Evolutionary conservation across 139 green algal species (phyloP).

Genomic region (Desmodesmus armatus): DNA sequence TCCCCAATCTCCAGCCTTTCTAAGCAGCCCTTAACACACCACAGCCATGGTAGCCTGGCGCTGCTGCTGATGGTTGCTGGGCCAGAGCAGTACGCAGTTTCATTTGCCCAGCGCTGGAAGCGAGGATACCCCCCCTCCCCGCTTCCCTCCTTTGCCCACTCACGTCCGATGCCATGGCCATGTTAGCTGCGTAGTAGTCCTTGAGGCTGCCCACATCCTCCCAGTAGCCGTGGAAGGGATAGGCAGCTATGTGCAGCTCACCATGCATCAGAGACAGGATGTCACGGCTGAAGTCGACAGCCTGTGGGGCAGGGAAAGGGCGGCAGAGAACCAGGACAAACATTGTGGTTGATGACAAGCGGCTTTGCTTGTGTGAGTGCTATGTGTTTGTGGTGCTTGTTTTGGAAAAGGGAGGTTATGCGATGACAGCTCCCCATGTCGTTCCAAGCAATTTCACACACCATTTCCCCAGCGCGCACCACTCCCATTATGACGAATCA

Average conservation of each 20-base stretch:
- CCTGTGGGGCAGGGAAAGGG: constrained; percentile 1
- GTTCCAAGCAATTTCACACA: too few relatives aligned
- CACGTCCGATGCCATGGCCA: constrained; percentile 78
- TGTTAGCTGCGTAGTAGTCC: constrained; percentile 96
- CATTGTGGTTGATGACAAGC: background rate
- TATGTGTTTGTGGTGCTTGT: background rate
- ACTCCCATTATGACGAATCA: too few relatives aligned
- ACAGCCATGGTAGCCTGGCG: background rate
- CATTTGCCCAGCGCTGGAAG: too few relatives aligned
- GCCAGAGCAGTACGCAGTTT: too few relatives aligned
- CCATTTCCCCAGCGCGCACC: too few relatives aligned
- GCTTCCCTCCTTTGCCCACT: background rate
- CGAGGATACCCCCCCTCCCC: too few relatives aligned
- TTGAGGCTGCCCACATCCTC: constrained; percentile 96
- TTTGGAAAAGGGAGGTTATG: background rate
- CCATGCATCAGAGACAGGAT: constrained; percentile 76
- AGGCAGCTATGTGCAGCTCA: constrained; percentile 56
- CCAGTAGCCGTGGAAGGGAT: constrained; percentile 83
- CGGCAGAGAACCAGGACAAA: background rate
- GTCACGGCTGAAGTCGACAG: constrained; percentile 94
- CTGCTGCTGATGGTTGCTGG: background rate
- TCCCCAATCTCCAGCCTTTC: background rate
- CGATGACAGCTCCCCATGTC: too few relatives aligned
- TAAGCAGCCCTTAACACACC: background rate
- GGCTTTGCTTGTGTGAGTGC: too few relatives aligned